Base-by-base conservation (phyloP, 2,329 filamentous ascomycete species). In the Claviceps purpurea region DNA sequence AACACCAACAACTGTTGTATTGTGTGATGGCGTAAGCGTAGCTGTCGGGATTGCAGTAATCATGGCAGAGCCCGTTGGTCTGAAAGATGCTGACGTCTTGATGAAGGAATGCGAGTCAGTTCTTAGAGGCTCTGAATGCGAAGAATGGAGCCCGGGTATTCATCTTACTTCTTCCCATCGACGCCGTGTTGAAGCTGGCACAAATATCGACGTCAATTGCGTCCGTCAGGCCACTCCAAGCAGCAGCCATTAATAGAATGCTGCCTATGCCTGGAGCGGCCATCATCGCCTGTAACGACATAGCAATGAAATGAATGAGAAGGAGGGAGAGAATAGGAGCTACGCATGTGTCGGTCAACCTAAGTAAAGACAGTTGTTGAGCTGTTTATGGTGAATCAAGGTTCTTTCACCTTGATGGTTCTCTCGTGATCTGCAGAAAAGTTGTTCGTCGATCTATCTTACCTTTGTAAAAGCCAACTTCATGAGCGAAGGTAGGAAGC, bases 1-100 rank as follows among this genome's bases (percentile, higher is more conserved):
- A 83, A 64, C 87, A 91, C 85, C 85, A 91, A 63, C 87, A 91
- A 50, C 73, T 66, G 37, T 78, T 70, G 16, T 68, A 73, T 59
- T 87, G 77, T 1, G 89, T 70, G 47, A 91, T 72, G 57, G 84
- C 85, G 56, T 83, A 87, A 41, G 85, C 84, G 57, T 74, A 85
- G 16, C 72, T 59, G 20, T 62, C 60, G 30, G 38, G 37, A 26
- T 66, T 59, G 67, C 87, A 91, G 48, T 74, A 74, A 48, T 77
- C 69, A 49, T 72, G 68, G 63, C 87, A 91, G 13, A 81, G 74
- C 34, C 85, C 85, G 58, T 87, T 81, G 20, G 84, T 85, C 64
- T 89, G 84, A 55, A 68, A 84, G 57, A 74, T 75, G 55, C 73
- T 77, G 37, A 64, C 61, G 56, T 79, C 79, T 82, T 40, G 5